phyloP scores from a whole-genome alignment of 495 filamentous ascomycete genomes.

The Lasiosphaeriaceae sp. region DNA sequence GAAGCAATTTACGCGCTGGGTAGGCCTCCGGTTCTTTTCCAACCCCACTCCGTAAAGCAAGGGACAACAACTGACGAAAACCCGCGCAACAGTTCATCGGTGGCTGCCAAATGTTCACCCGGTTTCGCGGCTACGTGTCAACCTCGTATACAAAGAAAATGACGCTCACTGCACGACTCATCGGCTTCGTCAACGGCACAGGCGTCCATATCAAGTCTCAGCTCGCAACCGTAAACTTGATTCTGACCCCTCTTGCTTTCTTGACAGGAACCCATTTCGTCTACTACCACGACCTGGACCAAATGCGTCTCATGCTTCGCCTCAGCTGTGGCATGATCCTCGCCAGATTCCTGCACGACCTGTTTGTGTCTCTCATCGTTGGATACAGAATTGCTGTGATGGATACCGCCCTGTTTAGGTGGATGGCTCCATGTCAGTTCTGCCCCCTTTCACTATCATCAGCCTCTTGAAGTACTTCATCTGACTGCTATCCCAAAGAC shows the following conservation, averaged over 20 bases:
- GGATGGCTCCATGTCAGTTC: background rate
- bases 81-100: background rate
- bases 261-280: background rate
- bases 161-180: background rate
- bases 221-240: background rate
- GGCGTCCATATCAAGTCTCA: slow-evolving; percentile 2
- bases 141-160: background rate
- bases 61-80: no score
- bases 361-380: background rate
- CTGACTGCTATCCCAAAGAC: background rate
- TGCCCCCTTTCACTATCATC: background rate
- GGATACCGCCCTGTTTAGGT: background rate
- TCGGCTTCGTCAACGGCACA: background rate
- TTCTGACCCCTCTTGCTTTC: background rate
- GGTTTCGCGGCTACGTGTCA: slow-evolving; percentile 1
- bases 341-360: background rate
- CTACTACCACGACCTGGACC: background rate
- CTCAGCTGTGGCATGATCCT: background rate
- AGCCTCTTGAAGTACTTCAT: background rate
- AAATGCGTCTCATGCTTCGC: background rate
- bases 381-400: background rate
- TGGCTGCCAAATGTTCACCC: background rate
- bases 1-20: slow-evolving; percentile 52
- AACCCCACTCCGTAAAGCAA: no score
- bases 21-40: background rate